Evolutionary conservation across 2,329 filamentous ascomycete genomes (phyloP), one percentile per base, ranked within the genome.

Genomic region (Nectriaceae sp.): DNA sequence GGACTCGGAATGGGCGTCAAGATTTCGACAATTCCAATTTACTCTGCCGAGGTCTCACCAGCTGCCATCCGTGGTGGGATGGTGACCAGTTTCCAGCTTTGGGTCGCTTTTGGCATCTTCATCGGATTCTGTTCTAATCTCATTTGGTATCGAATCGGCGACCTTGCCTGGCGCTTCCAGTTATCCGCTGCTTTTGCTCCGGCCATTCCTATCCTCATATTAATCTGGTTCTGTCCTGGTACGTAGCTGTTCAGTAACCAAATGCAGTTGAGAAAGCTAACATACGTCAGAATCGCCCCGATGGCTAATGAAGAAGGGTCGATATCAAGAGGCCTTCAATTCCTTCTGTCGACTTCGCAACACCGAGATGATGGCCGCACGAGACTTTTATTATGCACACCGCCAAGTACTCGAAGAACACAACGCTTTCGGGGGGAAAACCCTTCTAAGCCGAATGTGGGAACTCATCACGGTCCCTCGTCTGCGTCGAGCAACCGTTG

Each of bases 41-140:
- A 73, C 53, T 74, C 75, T 0, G 76, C 78, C 5, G 78, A 81
- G 49, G 75, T 74, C 49, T 66, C 75, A 0, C 78, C 78, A 0
- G 70, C 75, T 1, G 63, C 65, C 5, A 77, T 80, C 47, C 72
- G 77, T 8, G 77, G 77, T 3, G 75, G 71, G 1, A 57, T 80
- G 2, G 75, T 78, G 16, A 79, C 76, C 62, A 72, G 67, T 1
- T 80, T 75, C 69, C 76, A 80, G 56, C 59, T 80, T 8, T 81
- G 75, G 74, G 74, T 74, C 40, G 57, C 56, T 18, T 47, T 62
- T 60, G 82, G 81, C 29, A 86, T 87, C 55, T 83, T 87, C 65
- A 68, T 87, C n/a, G 85, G 85, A 10, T 83, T 79, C 50, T 78
- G 74, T 50, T 82, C 82, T 49, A 88, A 87, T 60, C 71, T 88